These are phyloP conservation scores for Penicillium sp. DNA, from an alignment of 2,329 filamentous ascomycete species.

Conservation along the genomic window DNA sequence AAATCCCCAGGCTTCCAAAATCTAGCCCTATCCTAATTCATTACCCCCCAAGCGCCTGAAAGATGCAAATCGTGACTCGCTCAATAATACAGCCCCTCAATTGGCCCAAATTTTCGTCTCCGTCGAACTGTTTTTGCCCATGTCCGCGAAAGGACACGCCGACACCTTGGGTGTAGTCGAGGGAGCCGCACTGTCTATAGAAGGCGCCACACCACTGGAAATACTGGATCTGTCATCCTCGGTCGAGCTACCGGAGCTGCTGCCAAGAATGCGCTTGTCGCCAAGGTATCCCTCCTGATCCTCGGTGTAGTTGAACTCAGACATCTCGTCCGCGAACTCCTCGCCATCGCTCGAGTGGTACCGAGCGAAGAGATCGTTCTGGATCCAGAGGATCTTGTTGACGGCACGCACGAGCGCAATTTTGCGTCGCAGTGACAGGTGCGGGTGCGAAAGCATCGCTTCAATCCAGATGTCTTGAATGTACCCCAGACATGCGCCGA, in stretches of 20 bases:
- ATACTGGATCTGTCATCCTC: constrained; percentile 32
- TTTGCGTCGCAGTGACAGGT: constrained; percentile 64
- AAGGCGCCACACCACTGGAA: constrained; percentile 17
- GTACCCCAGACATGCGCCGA: constrained; percentile 68
- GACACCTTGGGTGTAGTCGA: constrained; percentile 7
- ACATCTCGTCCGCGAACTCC: constrained; percentile 51
- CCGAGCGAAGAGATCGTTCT: constrained; percentile 82
- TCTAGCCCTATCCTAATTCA: neutral
- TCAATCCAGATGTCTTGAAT: constrained; percentile 76
- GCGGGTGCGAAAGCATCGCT: constrained; percentile 69
- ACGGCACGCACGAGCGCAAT: constrained; percentile 71
- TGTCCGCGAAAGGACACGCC: constrained; percentile 31
- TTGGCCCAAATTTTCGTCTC: constrained; percentile 33
- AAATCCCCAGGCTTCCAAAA: neutral
- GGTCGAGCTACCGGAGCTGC: constrained; percentile 25
- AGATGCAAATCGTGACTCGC: constrained; percentile 7
- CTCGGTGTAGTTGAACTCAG: constrained; percentile 42
- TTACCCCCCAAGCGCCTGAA: constrained; percentile 8
- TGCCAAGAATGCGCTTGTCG: constrained; percentile 55
- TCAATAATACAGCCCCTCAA: constrained; percentile 4
- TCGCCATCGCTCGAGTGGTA: constrained; percentile 72
- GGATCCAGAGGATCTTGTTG: constrained; percentile 81
- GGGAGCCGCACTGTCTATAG: constrained; percentile 12
- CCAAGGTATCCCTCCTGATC: constrained; percentile 63
- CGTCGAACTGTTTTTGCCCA: constrained; percentile 18